These are phyloP conservation scores for Golovinomyces cichoracearum DNA, from an alignment of 2,329 filamentous ascomycete genomes.

Conservation along the genomic window DNA sequence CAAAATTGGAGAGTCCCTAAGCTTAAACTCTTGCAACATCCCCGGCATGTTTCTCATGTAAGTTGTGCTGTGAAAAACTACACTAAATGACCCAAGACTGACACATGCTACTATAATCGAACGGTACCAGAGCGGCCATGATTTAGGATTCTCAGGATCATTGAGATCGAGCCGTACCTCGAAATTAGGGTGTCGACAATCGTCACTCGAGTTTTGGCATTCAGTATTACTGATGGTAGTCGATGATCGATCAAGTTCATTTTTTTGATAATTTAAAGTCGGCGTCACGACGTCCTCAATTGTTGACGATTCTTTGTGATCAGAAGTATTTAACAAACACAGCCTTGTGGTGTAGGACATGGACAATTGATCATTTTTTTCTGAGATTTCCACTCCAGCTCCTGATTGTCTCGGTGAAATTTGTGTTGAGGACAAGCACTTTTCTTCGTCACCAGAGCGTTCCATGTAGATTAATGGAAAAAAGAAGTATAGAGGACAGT, in stretches of 20 bases:
- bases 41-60: constrained; percentile 50
- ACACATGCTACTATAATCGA: constrained; percentile 16
- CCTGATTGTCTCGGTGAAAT: neutral
- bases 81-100: constrained; percentile 17
- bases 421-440: neutral
- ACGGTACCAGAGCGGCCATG: constrained; percentile 33
- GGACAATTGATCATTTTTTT: constrained; percentile 7
- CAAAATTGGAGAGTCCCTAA: constrained; percentile 30
- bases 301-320: constrained; percentile 15
- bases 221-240: too few species aligned
- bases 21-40: constrained; percentile 39
- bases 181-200: constrained; percentile 28
- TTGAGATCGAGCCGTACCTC: constrained; percentile 46
- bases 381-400: constrained; percentile 3
- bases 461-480: neutral
- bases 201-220: too few species aligned
- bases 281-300: constrained; percentile 19
- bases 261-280: constrained; percentile 18
- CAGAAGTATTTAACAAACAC: constrained; percentile 6
- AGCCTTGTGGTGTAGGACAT: constrained; percentile 6
- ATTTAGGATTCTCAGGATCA: constrained; percentile 37
- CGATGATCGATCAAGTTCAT: too few species aligned
- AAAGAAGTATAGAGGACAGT: neutral
- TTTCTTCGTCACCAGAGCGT: neutral
- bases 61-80: constrained; percentile 47